These are phyloP conservation scores for Apiospora kogelbergensis DNA, from an alignment of 2,329 filamentous ascomycete species.

Conservation along the genomic window DNA sequence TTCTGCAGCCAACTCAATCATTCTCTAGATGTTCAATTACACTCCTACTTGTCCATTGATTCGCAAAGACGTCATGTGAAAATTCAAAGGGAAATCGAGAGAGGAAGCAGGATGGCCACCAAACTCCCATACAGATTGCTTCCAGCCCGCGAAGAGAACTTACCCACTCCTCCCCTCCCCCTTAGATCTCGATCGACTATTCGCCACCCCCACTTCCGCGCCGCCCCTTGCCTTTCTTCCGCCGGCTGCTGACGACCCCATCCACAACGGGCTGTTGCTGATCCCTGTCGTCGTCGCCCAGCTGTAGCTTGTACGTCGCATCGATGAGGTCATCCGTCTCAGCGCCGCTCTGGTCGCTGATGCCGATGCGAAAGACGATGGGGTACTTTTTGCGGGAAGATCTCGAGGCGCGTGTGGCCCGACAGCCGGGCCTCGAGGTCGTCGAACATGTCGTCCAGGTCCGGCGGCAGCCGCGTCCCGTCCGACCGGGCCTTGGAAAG, in stretches of 20 bases:
- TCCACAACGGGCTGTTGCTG: background rate
- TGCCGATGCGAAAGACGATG: background rate
- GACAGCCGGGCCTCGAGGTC: conserved; percentile 6
- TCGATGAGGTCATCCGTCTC: background rate
- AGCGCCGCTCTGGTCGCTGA: background rate
- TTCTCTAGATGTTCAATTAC: background rate
- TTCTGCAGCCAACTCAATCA: background rate
- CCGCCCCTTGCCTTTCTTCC: background rate
- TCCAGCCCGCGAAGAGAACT: background rate
- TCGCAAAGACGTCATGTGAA: background rate
- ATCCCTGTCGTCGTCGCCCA: background rate
- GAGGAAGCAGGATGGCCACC: background rate
- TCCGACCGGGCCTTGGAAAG: background rate
- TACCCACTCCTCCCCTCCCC: background rate
- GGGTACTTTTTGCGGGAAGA: background rate
- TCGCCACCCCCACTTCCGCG: background rate
- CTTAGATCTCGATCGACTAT: background rate
- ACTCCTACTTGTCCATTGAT: background rate
- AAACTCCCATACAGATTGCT: background rate
- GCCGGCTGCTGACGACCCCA: background rate
- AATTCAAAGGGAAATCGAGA: background rate
- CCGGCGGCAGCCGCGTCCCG: background rate
- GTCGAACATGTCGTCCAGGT: background rate
- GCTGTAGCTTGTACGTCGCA: conserved; percentile 1
- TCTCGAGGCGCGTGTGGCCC: background rate